Base-by-base conservation (phyloP, 2,329 filamentous ascomycete species). In the Fusarium concolor region DNA sequence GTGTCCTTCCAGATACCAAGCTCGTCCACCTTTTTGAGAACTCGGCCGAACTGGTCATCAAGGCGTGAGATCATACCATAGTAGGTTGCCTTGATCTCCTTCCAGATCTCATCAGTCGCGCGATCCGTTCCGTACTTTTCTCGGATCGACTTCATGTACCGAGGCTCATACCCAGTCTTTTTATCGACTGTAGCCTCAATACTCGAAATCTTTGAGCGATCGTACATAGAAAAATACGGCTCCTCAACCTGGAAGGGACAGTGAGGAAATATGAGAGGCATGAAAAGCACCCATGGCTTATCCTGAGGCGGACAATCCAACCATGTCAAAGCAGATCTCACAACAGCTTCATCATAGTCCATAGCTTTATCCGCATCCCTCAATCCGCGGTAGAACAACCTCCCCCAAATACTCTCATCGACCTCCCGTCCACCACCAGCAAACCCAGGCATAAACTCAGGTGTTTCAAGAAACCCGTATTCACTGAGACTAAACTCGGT, bases 161-260 rank as follows among this genome's bases (percentile, higher is more conserved):
- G 71, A 0, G 81, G 80, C 47, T 82, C 79, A 39, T 83, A 79
- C 0, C 82, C 81, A 0, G 81, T 83, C 71, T 80, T 73, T 9
- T 68, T 58, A 0, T 71, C 68, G 0, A 66, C 44, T 0, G 31
- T 60, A 0, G 65, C 60, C 4, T 63, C 50, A 2, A 68, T 33
- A 5, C 46, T 31, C 0, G 72, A 66, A 41, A 81, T 74, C 2
- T 71, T 52, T 0, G 66, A 50, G 5, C 81, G 77, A 29, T 81
- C 75, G 47, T 84, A 83, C 80, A 83, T 82, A 11, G 78, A 80
- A 56, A 84, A 83, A 54, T 79, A 84, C 1, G 82, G 82, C 69
- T 84, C 81, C 56, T 85, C 82, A 2, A 84, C 81, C 22, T 80
- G 75, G 35, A 84, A 84, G 0, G 81, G 82, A n/a, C 79, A 82